Evolutionary conservation across 2,329 filamentous ascomycete genomes (phyloP).

Genomic region (Xylariaceae sp.): DNA sequence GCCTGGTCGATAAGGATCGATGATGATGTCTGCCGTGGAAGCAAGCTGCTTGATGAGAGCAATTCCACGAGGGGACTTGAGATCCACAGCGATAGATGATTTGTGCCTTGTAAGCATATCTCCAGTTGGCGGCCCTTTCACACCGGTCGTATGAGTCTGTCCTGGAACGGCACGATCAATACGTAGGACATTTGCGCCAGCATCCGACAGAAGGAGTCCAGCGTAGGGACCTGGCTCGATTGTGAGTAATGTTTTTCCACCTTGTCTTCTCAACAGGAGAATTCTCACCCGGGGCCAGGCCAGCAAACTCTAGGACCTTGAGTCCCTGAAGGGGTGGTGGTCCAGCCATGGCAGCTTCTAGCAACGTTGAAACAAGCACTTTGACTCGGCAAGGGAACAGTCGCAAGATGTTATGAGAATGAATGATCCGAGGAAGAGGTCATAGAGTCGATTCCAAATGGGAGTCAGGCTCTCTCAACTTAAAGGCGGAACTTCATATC

Average conservation of each 20-base stretch:
- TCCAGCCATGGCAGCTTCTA: slow-evolving; percentile 26
- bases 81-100: slow-evolving; percentile 71
- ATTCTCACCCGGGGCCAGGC: slow-evolving; percentile 54
- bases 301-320: slow-evolving; percentile 57
- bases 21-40: slow-evolving; percentile 67
- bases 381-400: no score
- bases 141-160: slow-evolving; percentile 32
- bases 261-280: background rate
- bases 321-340: slow-evolving; percentile 44
- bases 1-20: slow-evolving; percentile 90
- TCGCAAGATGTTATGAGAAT: no score
- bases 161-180: slow-evolving; percentile 63
- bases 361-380: background rate
- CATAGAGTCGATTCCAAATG: no score
- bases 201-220: slow-evolving; percentile 83
- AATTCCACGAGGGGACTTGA: slow-evolving; percentile 63
- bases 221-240: slow-evolving; percentile 69
- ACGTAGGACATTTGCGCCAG: slow-evolving; percentile 81
- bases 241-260: slow-evolving; percentile 6
- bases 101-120: slow-evolving; percentile 82
- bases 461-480: no score
- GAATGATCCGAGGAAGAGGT: no score
- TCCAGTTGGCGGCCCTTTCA: slow-evolving; percentile 38
- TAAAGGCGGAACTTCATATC: background rate
- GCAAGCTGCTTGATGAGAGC: slow-evolving; percentile 64